Evolutionary conservation across 169 alveolate genomes (phyloP), one percentile per base, ranked within the genome.

Genomic region (Eimeria sp.): DNA sequence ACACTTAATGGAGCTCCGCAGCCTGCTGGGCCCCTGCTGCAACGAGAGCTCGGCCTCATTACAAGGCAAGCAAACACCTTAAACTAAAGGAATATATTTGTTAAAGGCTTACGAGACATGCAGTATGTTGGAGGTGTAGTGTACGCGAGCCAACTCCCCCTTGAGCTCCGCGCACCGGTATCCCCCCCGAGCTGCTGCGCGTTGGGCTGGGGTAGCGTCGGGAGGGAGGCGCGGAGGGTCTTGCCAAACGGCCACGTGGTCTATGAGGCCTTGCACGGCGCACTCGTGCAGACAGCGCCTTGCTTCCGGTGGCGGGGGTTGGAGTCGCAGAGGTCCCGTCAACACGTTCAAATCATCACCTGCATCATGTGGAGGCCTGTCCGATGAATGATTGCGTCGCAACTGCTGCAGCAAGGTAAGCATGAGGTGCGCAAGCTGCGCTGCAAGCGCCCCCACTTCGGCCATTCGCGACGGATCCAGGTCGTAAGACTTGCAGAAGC

Each of bases 351-450:
- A 64, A 46, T 62, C 94, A 33, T 64, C 66, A 66, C 27, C 66
- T 20, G 40, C 71, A 18, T 18, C 85, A 3, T 40, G 71, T 23
- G 58, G 25, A 4, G 66, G 46, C 40, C 88, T 60, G 49, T 72
- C 30, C 46, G 71, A 9, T 9, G 52, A 46, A 54, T 71, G 87
- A 40, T 49, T 37, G 14, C 62, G 52, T 16, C 78, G 91, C 16
- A 77, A 56, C 43, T 54, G 87, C 78, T 52, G 85, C 72, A 71
- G 76, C 88, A 89, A 54, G 14, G 64, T 43, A 52, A 46, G 95
- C 76, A 90, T 54, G 27, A 90, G 85, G 56, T 80, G 71, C 30
- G 95, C 95, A n/a, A 90, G 89, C 95, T 90, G 95, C 66, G 74
- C 77, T 37, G 89, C 95, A 40, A 90, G 89, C 40, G 90, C 68